Base-by-base conservation (phyloP, 176 grass and related monocot species). In the Hyparrhenia diplandra region DNA sequence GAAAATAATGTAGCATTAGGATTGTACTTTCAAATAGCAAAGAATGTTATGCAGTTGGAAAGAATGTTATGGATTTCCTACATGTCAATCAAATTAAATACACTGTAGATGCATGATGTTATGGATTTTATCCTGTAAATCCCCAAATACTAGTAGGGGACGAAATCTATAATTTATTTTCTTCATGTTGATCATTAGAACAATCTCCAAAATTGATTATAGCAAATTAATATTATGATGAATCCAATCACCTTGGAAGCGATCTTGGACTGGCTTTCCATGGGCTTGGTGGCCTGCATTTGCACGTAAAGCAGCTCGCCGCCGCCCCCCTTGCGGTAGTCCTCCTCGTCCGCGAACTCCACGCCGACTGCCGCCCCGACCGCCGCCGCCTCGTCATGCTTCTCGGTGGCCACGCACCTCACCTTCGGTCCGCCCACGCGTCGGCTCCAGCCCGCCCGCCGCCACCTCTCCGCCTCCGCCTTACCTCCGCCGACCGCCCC, bases 251-350 rank as follows among this genome's bases (percentile, higher is more conserved):
- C 96, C 96, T 93, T 99, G 78, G 90, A 88, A 45, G 82, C 79
- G 54, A 99, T 90, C 73, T 87, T 95, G 89, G 90, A 80, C 75
- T 99, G 96, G 64, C 64, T 95, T 23, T 93, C 85, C 96, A 95
- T 99, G 71, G 87, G 28, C 75, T 99, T 99, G 66, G 83, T 88
- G 23, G 88, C 92, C 79, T 99, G 96, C 92, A 95, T 99, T 90
- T 87, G 74, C 63, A 99, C 96, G 80, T 88, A 93, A 30, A 95
- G 78, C 55, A 93, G 74, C 89, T 99, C 96, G 21, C 92, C 88
- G 71, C 96, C 96, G 45, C 96, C 96, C 2, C 87, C 88, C 92
- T 99, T 99, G 66, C 89, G 54, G 81, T 80, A 93, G 90, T 99
- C 93, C 80, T 99, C 96, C 73, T 99, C 89, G 57, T 99, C 90